These are phyloP conservation scores for Pleurozium schreberi DNA, from an alignment of 225 moss, liverwort and hornwort species.

Conservation along the genomic window DNA sequence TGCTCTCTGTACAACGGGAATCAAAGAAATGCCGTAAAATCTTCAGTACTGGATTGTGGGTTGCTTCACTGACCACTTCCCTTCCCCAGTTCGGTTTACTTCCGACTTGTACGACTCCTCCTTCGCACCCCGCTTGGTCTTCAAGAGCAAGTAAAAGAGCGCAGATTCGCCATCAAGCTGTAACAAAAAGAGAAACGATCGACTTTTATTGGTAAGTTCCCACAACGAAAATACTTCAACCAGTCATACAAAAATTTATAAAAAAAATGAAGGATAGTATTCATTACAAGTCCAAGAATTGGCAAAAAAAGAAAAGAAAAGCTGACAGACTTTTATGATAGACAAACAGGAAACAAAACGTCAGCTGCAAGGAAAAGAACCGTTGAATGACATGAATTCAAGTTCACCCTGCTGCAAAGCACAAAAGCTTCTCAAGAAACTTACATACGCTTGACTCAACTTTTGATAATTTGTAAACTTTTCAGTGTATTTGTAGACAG, in stretches of 20 bases:
- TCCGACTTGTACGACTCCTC: constrained; percentile 34
- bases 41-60: constrained; percentile 16
- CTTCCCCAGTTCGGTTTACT: constrained; percentile 32
- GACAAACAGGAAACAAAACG: not conserved
- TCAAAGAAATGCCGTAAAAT: not conserved
- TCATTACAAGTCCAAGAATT: not conserved
- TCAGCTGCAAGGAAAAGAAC: not conserved
- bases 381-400: not conserved
- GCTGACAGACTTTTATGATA: not conserved
- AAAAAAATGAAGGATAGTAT: not conserved
- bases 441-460: too few relatives aligned
- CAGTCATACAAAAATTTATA: not conserved
- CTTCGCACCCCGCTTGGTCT: constrained; percentile 36
- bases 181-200: not conserved
- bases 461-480: not conserved
- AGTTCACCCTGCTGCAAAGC: not conserved
- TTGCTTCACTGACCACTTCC: constrained; percentile 41
- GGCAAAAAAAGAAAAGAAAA: not conserved
- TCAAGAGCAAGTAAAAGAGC: constrained; percentile 24
- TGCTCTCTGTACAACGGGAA: not conserved
- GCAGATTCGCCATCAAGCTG: constrained; percentile 33
- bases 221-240: not conserved
- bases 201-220: not conserved
- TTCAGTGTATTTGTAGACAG: not conserved
- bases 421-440: not conserved